Percentiles rank a stretch among this genome's conserved stretches.
These are phyloP conservation scores for Monilinia fructicola DNA, from an alignment of 2,329 filamentous ascomycete species.

Conservation along the genomic window DNA sequence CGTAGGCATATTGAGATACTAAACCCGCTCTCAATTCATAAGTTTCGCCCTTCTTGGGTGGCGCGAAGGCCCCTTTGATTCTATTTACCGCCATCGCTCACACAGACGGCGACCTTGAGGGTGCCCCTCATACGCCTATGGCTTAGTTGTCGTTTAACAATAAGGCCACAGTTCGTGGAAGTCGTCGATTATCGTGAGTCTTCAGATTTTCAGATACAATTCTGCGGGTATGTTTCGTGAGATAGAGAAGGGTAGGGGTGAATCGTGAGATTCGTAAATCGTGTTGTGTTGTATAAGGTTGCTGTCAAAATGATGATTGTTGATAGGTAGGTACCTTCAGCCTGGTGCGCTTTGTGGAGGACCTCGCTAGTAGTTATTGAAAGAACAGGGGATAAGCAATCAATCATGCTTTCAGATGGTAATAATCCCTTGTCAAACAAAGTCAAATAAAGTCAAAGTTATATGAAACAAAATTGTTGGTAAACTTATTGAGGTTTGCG, in stretches of 20 bases:
- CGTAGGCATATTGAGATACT: conserved; percentile 98
- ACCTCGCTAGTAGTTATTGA: conserved; percentile 20
- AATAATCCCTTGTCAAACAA: conserved; percentile 28
- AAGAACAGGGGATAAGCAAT: conserved; percentile 25
- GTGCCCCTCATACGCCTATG: conserved; percentile 41
- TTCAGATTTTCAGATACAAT: background rate
- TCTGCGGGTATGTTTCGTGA: background rate
- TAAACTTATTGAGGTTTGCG: background rate
- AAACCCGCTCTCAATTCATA: conserved; percentile 94
- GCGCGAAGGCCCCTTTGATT: conserved; percentile 89
- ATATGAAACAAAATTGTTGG: conserved; percentile 29
- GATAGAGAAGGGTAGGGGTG: background rate
- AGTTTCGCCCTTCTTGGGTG: conserved; percentile 94
- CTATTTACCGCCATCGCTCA: conserved; percentile 86
- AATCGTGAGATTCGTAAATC: conserved; percentile 11
- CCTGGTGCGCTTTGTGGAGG: conserved; percentile 22
- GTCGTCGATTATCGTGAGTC: background rate
- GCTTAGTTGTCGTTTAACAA: conserved; percentile 30
- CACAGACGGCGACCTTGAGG: conserved; percentile 43
- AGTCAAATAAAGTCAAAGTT: conserved; percentile 10
- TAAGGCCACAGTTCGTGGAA: conserved; percentile 31
- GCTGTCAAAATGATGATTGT: conserved; percentile 23
- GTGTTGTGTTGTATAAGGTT: conserved; percentile 20
- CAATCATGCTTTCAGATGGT: conserved; percentile 24
- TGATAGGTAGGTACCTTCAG: conserved; percentile 23